Conservation (phyloP, 2,329 filamentous ascomycete species). For the Arthrinium puccinioides region DNA sequence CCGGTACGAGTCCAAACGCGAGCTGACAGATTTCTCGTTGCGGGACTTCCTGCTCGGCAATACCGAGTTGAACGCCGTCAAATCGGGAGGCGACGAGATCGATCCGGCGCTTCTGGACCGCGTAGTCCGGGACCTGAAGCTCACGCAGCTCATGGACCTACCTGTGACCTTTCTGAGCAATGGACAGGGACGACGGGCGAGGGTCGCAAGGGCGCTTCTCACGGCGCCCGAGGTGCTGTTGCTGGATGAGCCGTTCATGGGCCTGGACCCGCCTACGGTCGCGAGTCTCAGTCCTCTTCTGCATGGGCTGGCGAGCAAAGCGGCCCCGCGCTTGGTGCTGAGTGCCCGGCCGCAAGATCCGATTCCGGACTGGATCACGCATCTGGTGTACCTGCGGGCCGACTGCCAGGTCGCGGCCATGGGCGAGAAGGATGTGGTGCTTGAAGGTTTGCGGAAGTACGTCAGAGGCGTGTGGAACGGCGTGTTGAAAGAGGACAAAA, state of each 20-base stretch:
- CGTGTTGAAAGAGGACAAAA: conserved; percentile 35
- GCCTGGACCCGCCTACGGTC: conserved; percentile 79
- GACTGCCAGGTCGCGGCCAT: conserved; percentile 58
- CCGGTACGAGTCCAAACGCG: conserved; percentile 80
- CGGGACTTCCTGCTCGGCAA: conserved; percentile 75
- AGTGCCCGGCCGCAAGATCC: conserved; percentile 78
- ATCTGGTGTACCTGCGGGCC: conserved; percentile 65
- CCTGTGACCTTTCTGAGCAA: conserved; percentile 89
- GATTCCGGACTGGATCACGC: conserved; percentile 84
- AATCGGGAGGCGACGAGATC: conserved; percentile 40
- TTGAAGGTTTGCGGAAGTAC: conserved; percentile 44
- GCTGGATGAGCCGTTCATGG: conserved; percentile 94
- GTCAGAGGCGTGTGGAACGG: conserved; percentile 39
- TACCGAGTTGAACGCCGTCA: conserved; percentile 69
- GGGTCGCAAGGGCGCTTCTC: conserved; percentile 81
- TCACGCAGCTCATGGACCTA: conserved; percentile 65
- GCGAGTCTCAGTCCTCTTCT: conserved; percentile 65
- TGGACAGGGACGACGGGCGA: conserved; percentile 79
- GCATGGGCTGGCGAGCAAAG: conserved; percentile 56
- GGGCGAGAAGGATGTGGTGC: conserved; percentile 57
- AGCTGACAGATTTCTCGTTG: conserved; percentile 82
- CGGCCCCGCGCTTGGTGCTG: conserved; percentile 66
- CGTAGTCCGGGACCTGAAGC: conserved; percentile 62
- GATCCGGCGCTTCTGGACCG: conserved; percentile 46
- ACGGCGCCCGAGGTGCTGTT: conserved; percentile 73